Percentiles rank a stretch among this genome's conserved stretches.
Evolutionary conservation across 2,329 filamentous ascomycete species (phyloP).

Genomic region (Ophiocordyceps polyrhachis-furcata): DNA sequence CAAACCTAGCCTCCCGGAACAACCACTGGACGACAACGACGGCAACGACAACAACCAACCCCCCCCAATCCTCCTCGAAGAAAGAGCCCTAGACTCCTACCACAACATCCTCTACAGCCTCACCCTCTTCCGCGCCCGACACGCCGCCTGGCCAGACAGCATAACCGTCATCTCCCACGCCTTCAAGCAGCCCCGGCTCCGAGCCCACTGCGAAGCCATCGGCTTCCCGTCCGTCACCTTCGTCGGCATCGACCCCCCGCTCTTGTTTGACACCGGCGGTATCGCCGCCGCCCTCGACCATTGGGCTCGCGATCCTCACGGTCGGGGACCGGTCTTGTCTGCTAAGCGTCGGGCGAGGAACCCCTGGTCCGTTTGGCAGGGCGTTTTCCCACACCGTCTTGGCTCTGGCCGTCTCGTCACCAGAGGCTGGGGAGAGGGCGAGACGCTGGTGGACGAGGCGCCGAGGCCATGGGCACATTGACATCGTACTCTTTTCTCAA

Average conservation of each 20-base stretch:
- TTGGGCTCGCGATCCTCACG: slow-evolving; percentile 35
- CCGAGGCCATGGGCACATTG: slow-evolving; percentile 19
- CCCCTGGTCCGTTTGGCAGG: slow-evolving; percentile 25
- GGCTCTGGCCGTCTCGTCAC: slow-evolving; percentile 19
- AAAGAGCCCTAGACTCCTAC: slow-evolving; percentile 65
- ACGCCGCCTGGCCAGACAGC: slow-evolving; percentile 30
- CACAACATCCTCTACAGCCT: slow-evolving; percentile 70
- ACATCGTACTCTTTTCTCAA: neutral
- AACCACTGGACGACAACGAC: slow-evolving; percentile 23
- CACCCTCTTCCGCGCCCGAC: slow-evolving; percentile 22
- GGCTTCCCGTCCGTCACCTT: slow-evolving; percentile 32
- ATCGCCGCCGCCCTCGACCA: slow-evolving; percentile 23
- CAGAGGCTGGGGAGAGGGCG: slow-evolving; percentile 13
- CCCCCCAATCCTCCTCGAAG: slow-evolving; percentile 37
- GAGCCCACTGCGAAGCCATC: slow-evolving; percentile 44
- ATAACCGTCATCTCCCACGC: slow-evolving; percentile 49
- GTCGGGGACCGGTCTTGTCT: slow-evolving; percentile 22
- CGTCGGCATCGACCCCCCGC: slow-evolving; percentile 46
- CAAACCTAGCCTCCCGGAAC: slow-evolving; percentile 29
- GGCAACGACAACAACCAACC: no score
- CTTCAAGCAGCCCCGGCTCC: slow-evolving; percentile 47
- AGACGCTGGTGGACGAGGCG: slow-evolving; percentile 20
- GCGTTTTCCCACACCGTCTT: slow-evolving; percentile 21
- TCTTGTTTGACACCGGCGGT: slow-evolving; percentile 18
- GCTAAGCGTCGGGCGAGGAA: slow-evolving; percentile 31